Evolutionary conservation across 129 eudicot genomes (phyloP).

Genomic region (Lactuca sativa): DNA sequence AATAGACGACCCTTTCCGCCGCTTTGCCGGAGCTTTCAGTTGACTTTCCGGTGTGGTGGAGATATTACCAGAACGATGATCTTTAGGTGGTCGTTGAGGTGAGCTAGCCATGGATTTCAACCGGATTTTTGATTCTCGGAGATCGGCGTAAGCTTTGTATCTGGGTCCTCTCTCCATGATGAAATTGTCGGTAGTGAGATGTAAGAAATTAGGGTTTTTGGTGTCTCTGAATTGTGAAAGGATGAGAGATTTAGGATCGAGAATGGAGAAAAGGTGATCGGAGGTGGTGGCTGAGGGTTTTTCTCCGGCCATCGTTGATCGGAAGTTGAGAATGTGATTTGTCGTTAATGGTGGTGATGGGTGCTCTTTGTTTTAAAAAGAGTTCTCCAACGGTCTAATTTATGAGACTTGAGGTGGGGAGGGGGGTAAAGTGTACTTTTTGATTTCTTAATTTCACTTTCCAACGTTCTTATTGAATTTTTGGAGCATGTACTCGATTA

Average conservation of each 20-base stretch:
- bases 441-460: slow-evolving; percentile 26
- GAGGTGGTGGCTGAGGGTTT: slow-evolving; percentile 31
- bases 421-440: slow-evolving; percentile 30
- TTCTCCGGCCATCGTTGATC: slow-evolving; percentile 65
- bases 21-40: slow-evolving; percentile 38
- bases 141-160: slow-evolving; percentile 71
- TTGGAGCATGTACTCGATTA: slow-evolving; percentile 21
- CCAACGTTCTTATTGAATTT: slow-evolving; percentile 68
- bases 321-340: slow-evolving; percentile 1
- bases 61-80: slow-evolving; percentile 9
- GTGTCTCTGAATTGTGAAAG: slow-evolving; percentile 50
- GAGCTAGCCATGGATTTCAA: slow-evolving; percentile 26
- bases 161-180: slow-evolving; percentile 78
- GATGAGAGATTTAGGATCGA: slow-evolving; percentile 45
- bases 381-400: slow-evolving; percentile 79
- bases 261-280: slow-evolving; percentile 26
- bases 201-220: slow-evolving; percentile 32
- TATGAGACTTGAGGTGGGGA: slow-evolving; percentile 20
- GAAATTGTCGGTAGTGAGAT: slow-evolving; percentile 49
- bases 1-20: slow-evolving; percentile 55
- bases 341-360: slow-evolving; percentile 1
- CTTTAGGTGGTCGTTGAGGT: slow-evolving; percentile 25
- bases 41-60: slow-evolving; percentile 51
- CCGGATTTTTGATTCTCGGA: slow-evolving; percentile 66
- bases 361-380: slow-evolving; percentile 11